Evolutionary conservation across 192 early-diverging fungal genomes (phyloP).

Genomic region (Coemansia sp.): DNA sequence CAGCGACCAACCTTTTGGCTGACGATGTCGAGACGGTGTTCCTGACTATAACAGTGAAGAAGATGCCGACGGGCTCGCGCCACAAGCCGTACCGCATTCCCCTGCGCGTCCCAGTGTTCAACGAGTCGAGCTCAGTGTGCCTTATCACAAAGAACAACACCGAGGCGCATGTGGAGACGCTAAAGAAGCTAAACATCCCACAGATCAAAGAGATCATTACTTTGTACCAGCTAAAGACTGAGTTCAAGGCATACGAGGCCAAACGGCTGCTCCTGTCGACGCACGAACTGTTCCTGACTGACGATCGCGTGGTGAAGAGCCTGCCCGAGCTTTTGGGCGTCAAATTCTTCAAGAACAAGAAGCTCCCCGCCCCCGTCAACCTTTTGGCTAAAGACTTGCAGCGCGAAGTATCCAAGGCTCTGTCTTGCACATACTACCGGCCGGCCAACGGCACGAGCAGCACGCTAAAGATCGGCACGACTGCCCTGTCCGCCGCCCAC

Average conservation of each 20-base stretch:
- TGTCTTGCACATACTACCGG: slow-evolving; percentile 34
- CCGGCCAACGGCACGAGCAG: slow-evolving; percentile 46
- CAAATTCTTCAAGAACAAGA: slow-evolving; percentile 81
- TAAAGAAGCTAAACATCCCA: slow-evolving; percentile 64
- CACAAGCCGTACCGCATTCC: slow-evolving; percentile 74
- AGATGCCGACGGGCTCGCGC: slow-evolving; percentile 60
- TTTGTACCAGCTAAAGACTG: slow-evolving; percentile 73
- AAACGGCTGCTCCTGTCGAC: slow-evolving; percentile 70
- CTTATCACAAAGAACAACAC: slow-evolving; percentile 88
- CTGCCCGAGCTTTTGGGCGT: slow-evolving; percentile 83
- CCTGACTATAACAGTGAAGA: slow-evolving; percentile 70
- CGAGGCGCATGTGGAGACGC: slow-evolving; percentile 71
- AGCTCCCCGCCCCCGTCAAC: slow-evolving; percentile 58
- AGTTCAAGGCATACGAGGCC: slow-evolving; percentile 81
- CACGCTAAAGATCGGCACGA: slow-evolving; percentile 74
- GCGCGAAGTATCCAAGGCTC: slow-evolving; percentile 29
- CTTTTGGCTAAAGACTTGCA: slow-evolving; percentile 25
- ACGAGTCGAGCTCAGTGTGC: slow-evolving; percentile 74
- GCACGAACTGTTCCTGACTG: slow-evolving; percentile 89
- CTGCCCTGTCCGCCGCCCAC: slow-evolving; percentile 58
- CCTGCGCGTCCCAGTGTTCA: slow-evolving; percentile 67
- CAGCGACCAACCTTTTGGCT: slow-evolving; percentile 56
- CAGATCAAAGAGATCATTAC: slow-evolving; percentile 74
- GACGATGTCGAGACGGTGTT: slow-evolving; percentile 61
- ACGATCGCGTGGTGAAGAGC: slow-evolving; percentile 74